phyloP scores from a whole-genome alignment of 306 rosid species.

The Trifolium repens region DNA sequence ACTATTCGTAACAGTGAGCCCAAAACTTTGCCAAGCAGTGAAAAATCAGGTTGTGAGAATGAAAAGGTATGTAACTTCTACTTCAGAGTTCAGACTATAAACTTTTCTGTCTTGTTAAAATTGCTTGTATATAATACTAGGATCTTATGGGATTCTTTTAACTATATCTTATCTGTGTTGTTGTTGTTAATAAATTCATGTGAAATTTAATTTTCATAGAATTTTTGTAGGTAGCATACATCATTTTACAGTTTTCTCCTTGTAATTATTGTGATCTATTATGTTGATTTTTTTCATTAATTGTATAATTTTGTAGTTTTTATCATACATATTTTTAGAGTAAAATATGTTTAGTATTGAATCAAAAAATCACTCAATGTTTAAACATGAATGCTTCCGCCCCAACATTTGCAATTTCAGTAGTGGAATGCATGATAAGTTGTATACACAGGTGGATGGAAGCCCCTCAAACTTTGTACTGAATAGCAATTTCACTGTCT shows the following conservation, averaged over 20 bases:
- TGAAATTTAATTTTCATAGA: not conserved
- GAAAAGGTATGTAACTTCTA: constrained; percentile 58
- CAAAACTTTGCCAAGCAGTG: constrained; percentile 72
- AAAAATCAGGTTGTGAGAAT: constrained; percentile 67
- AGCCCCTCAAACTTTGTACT: too few species aligned
- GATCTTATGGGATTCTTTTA: not conserved
- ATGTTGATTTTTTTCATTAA: not conserved
- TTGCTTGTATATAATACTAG: not conserved
- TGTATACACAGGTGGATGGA: not conserved
- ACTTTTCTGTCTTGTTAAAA: not conserved
- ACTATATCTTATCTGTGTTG: not conserved
- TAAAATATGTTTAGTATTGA: too few species aligned
- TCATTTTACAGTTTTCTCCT: not conserved
- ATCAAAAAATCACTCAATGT: too few species aligned
- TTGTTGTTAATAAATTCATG: not conserved
- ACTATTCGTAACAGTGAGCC: constrained; percentile 83
- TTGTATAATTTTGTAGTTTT: too few species aligned
- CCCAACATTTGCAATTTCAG: not conserved
- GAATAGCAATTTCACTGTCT: too few species aligned
- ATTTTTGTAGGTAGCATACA: not conserved
- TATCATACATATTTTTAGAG: too few species aligned
- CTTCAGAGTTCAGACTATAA: not conserved
- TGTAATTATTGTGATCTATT: not conserved
- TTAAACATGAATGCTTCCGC: not conserved
- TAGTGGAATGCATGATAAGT: not conserved